phyloP scores from a whole-genome alignment of 129 eudicot genomes.

The sunflower (Helianthus annuus) region HanXRQr2.0-SUNRISE NC_035442.2:11992389-11992888 shows the following conservation, averaged over 20 bases:
- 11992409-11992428: conserved; percentile 82
- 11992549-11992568: conserved; percentile 73
- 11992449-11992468: conserved; percentile 67
- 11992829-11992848: not conserved
- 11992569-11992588: conserved; percentile 82
- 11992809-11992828: not conserved
- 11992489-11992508: conserved; percentile 63
- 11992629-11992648: conserved; percentile 52
- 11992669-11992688: conserved; percentile 38
- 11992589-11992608: conserved; percentile 64
- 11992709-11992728: not conserved
- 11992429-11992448: conserved; percentile 78
- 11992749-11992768: not conserved
- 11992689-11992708: no score
- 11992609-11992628: conserved; percentile 69
- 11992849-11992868: not conserved
- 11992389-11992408: conserved; percentile 74
- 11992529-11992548: conserved; percentile 84
- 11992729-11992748: not conserved
- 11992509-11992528: conserved; percentile 66
- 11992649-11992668: conserved; percentile 65
- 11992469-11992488: conserved; percentile 72
- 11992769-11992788: conserved; percentile 1
- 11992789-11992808: not conserved
- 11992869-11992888: no score